Conservation (phyloP, 768 basidiomycete species). For the Leucosporidium yakuticum region DNA sequence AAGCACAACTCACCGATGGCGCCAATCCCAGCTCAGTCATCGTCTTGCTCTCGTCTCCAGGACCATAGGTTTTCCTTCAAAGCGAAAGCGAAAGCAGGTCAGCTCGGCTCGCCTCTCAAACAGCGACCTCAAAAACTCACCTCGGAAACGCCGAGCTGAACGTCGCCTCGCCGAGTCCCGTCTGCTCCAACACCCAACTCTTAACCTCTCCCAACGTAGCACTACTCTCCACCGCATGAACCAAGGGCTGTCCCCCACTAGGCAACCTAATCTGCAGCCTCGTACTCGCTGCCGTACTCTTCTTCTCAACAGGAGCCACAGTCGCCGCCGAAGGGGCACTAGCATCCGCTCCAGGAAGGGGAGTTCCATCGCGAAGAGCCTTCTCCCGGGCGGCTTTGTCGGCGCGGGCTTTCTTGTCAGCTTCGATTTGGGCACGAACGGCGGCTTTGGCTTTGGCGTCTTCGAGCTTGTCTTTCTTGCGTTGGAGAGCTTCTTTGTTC, state of each 20-base stretch:
- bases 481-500: slow-evolving; percentile 1
- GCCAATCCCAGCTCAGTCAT: slow-evolving; percentile 70
- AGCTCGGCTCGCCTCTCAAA: neutral
- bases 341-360: slow-evolving; percentile 41
- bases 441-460: slow-evolving; percentile 80
- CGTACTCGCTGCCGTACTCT: slow-evolving; percentile 78
- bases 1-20: slow-evolving; percentile 41
- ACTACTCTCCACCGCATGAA: slow-evolving; percentile 45
- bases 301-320: slow-evolving; percentile 46
- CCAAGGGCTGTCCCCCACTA: slow-evolving; percentile 71
- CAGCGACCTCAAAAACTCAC: neutral
- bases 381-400: slow-evolving; percentile 86
- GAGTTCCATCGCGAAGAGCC: slow-evolving; percentile 75
- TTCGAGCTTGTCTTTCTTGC: slow-evolving; percentile 66
- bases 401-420: slow-evolving; percentile 80
- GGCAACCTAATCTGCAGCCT: slow-evolving; percentile 83
- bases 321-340: slow-evolving; percentile 44
- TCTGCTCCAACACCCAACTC: slow-evolving; percentile 23
- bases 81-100: neutral
- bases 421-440: slow-evolving; percentile 88
- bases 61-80: neutral
- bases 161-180: slow-evolving; percentile 2
- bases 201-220: slow-evolving; percentile 31
- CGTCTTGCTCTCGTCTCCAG: slow-evolving; percentile 49
- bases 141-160: slow-evolving; percentile 27